Evolutionary conservation across 148 eudicot species (phyloP), one percentile per base, ranked within the genome.

Genomic region (Fallopia convolvulus): DNA sequence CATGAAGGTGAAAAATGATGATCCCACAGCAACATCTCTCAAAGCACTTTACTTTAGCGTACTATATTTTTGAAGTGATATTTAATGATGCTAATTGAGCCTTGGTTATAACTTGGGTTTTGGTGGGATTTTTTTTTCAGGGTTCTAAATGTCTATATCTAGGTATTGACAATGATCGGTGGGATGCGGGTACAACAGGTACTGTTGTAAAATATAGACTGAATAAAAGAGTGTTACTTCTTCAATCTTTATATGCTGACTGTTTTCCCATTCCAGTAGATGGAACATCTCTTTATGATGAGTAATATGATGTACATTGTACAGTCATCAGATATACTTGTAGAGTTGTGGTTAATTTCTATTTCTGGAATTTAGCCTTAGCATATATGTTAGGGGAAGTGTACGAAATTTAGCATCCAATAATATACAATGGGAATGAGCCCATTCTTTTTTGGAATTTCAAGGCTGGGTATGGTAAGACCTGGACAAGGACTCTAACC

Each of bases 111-210:
- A 41, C 49, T n/a, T 30, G 47, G 18, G 70, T 42, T 82, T 78
- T 77, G 76, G 39, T 21, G 30, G 39, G 39, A 1, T 33, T 36
- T 36, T 6, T 80, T 77, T n/a, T 72, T 86, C 84, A 92, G 97
- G 97, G 91, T 30, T 81, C 89, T 76, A 93, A 85, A 77, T 90
- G 99, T 79, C 84, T 95, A 81, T 86, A 84, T 82, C 87, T 93
- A 77, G 92, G 97, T 77, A 90, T 95, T 83, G 88, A 88, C 84
- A 88, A 90, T 70, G 87, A 83, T 78, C 89, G 89, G 79, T 81
- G 86, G 81, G 92, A 90, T 80, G 88, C 83, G 26, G 99, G 97
- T 77, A 92, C 99, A 68, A 88, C 97, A 79, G 97, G 99, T 95
- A 86, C 46, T 17, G 8, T 17, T 39, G 18, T 68, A 36, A 68